Evolutionary conservation across 2,329 filamentous ascomycete species (phyloP), one percentile per base, ranked within the genome.

Genomic region (Diaporthe sp.): DNA sequence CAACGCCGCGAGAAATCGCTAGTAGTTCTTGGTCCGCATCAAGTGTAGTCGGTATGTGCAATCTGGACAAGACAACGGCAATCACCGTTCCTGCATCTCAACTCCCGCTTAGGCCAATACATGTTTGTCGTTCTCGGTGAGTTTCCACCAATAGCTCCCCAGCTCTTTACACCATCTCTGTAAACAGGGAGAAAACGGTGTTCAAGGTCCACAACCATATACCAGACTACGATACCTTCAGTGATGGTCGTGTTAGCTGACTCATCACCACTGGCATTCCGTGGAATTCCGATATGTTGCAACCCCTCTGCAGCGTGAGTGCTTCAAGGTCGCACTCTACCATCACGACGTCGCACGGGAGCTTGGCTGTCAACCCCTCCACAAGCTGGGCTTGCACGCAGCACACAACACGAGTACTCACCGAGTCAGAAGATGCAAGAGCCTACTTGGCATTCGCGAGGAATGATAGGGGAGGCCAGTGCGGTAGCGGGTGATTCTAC

Each of bases 311-410:
- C 42, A 15, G 13, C 42, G 8, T 33, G 40, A 50, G 61, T n/a
- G 40, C 40, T 35, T 42, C 61, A 66, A 66, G 61, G 61, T 66
- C 40, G 42, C 40, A 66, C 19, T 66, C 61, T 19, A 50, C 3
- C 61, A 66, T 66, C 61, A 45, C 61, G 61, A 66, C 61, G 61
- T 66, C 61, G 61, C 61, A 50, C 42, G 42, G 17, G 42, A 50
- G 61, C 61, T 66, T 66, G 61, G 61, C 61, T 66, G 61, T 50
- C 61, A 66, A 66, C 61, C 61, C 61, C 40, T 47, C 61, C 61
- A 50, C 28, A 42, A 50, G 22, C 42, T n/a, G 25, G 13, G 9
- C 4, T 35, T 50, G 40, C 12, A 25, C 61, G 8, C 10, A 66
- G 40, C 17, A 8, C 40, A 25, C 2, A 25, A 50, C 19, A 35